Conservation (phyloP, 2,329 filamentous ascomycete species). For the Fusarium cyanostomum region DNA sequence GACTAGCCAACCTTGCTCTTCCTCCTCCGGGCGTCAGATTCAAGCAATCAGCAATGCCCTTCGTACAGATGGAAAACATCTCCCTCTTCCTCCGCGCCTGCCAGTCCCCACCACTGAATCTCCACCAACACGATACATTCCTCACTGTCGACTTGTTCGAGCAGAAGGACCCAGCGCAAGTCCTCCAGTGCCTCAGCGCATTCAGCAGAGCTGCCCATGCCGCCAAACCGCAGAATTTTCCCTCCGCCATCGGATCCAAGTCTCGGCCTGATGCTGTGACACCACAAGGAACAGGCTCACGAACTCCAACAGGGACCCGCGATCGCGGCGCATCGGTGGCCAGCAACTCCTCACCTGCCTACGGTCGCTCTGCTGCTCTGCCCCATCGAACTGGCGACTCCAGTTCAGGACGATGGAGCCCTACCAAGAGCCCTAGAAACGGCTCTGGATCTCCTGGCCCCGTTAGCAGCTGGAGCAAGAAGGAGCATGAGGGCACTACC, state of each 20-base stretch:
- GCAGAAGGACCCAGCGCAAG: constrained; percentile 93
- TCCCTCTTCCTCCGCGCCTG: constrained; percentile 93
- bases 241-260: constrained; percentile 79
- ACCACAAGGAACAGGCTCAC: constrained; percentile 70
- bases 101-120: constrained; percentile 82
- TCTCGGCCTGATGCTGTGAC: constrained; percentile 67
- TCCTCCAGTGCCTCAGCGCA: constrained; percentile 88
- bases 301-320: constrained; percentile 58
- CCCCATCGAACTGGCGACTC: constrained; percentile 64
- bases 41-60: constrained; percentile 94
- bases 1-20: constrained; percentile 82
- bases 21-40: constrained; percentile 84
- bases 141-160: constrained; percentile 97
- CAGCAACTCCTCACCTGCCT: constrained; percentile 66
- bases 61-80: constrained; percentile 99
- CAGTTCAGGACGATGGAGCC: constrained; percentile 66
- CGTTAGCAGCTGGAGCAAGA: constrained; percentile 91
- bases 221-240: constrained; percentile 78
- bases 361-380: constrained; percentile 52
- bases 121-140: constrained; percentile 94
- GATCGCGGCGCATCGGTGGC: constrained; percentile 63
- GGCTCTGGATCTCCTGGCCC: constrained; percentile 61
- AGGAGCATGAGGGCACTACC: constrained; percentile 80
- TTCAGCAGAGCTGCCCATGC: constrained; percentile 88
- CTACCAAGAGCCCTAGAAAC: constrained; percentile 68